These are phyloP conservation scores for Yueomyces sinensis DNA, from an alignment of 805 yeast genomes.

Conservation along the genomic window DNA sequence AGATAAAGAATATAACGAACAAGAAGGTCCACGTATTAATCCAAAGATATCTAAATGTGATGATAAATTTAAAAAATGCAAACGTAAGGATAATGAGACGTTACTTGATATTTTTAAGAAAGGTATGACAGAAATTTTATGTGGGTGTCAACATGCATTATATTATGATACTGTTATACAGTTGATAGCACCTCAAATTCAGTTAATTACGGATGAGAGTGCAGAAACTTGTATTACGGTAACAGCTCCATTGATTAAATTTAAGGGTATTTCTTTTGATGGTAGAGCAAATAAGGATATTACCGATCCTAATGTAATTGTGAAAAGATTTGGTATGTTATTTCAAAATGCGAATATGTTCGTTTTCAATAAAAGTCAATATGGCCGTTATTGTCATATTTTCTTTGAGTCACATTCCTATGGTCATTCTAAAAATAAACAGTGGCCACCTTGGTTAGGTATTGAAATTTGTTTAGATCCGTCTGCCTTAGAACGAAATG, in stretches of 20 bases:
- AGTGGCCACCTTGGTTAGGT: constrained; percentile 90
- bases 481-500: constrained; percentile 31
- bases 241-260: constrained; percentile 59
- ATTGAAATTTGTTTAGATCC: constrained; percentile 52
- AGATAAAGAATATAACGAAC: background rate
- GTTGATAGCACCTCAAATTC: constrained; percentile 74
- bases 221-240: constrained; percentile 50
- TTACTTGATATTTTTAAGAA: constrained; percentile 31
- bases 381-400: constrained; percentile 27
- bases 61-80: background rate
- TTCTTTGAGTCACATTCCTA: constrained; percentile 39
- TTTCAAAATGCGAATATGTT: constrained; percentile 61
- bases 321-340: constrained; percentile 58
- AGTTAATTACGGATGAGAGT: constrained; percentile 39
- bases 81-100: constrained; percentile 1
- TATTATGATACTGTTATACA: constrained; percentile 50
- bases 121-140: constrained; percentile 31
- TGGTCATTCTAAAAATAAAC: constrained; percentile 33
- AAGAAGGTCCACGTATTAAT: constrained; percentile 2
- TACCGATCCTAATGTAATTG: constrained; percentile 35
- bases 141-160: constrained; percentile 25
- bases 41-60: background rate
- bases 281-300: constrained; percentile 31
- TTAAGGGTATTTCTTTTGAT: constrained; percentile 53
- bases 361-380: constrained; percentile 43